Percentiles rank a stretch among this genome's conserved stretches.
Conservation (phyloP, 1,284 basidiomycete genomes). For the Cutaneotrichosporon cavernicola region DNA sequence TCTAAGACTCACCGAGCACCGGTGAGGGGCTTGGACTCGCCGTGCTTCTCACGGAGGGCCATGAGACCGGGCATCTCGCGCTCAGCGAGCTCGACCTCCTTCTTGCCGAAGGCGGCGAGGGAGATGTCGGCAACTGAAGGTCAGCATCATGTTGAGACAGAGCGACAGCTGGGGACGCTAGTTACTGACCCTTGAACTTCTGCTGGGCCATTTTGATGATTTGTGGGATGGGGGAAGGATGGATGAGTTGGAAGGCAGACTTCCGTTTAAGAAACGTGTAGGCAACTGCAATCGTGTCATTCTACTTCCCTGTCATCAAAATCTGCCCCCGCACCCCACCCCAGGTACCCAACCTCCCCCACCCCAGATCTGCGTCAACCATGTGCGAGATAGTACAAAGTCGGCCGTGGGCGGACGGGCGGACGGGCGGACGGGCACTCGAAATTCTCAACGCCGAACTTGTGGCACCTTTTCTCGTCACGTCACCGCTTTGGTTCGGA, state of each 20-base stretch:
- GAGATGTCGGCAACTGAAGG: conserved; percentile 71
- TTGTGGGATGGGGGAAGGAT: conserved; percentile 17
- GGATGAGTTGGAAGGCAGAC: conserved; percentile 4
- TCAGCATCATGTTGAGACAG: not conserved
- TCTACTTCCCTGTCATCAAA: not conserved
- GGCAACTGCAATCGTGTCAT: not conserved
- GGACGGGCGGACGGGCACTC: not conserved
- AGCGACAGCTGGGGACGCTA: not conserved
- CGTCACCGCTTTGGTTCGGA: too few relatives aligned
- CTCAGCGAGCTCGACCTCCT: conserved; percentile 97
- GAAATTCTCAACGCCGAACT: conserved; percentile 5
- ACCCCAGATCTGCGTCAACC: not conserved
- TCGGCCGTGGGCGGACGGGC: not conserved
- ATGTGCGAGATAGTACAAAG: not conserved
- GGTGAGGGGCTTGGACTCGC: conserved; percentile 77
- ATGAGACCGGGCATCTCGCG: conserved; percentile 69
- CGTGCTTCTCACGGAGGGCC: conserved; percentile 85
- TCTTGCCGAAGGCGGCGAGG: conserved; percentile 75
- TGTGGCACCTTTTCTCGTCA: not conserved
- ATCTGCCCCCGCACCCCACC: not conserved
- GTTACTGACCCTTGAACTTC: conserved; percentile 15
- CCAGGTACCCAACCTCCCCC: not conserved
- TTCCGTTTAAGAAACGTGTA: conserved; percentile 1
- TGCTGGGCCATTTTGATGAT: conserved; percentile 25
- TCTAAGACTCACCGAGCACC: conserved; percentile 65